Base-by-base conservation (phyloP, 2,329 filamentous ascomycete species). In the Trichoderma oligosporum region DNA sequence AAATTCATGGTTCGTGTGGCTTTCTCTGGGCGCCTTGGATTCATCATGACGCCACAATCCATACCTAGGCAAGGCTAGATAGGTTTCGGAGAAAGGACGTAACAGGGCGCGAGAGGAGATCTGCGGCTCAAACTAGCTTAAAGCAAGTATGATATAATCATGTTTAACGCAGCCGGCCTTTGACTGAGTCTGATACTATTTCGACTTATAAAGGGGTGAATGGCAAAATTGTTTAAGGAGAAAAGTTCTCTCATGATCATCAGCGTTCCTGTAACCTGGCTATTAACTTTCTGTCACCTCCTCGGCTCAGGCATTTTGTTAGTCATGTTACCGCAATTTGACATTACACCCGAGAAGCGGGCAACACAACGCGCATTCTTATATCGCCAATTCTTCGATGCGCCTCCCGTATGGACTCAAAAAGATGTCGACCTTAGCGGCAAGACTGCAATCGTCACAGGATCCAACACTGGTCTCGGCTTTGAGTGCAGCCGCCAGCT, bases 391-490 rank as follows among this genome's bases (percentile, higher is more conserved):
- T 27, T 53, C 6, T 53, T 42, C 7, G 20, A 20, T 22, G 27
- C 11, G 1, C 49, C 49, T 8, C 49, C 49, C 3, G n/a, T n/a
- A 25, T 53, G 49, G 49, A 53, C 38, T n/a, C 38, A 12, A 24
- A 42, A 53, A n/a, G 49, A 53, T 18, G 27, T 7, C 2, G 27
- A 53, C 18, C 18, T 53, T 5, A 44, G n/a, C 6, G 49, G 49
- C 2, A 45, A 54, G n/a, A 54, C 49, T 11, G 49, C 49, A 11
- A 54, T 54, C 14, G 20, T 54, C 20, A 54, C 38, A 24, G 49
- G 49, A 6, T 44, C 39, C 14, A 54, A 54, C n/a, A 54, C 38
- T 1, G 49, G 49, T 4, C 49, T 54, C 9, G 49, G 49, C 14
- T 44, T 54, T 25, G 49, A 54, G n/a, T 44, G 38, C 16, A 29